Evolutionary conservation across 2,329 filamentous ascomycete genomes (phyloP), one percentile per base, ranked within the genome.

Genomic region (Pseudogymnoascus sp.): DNA sequence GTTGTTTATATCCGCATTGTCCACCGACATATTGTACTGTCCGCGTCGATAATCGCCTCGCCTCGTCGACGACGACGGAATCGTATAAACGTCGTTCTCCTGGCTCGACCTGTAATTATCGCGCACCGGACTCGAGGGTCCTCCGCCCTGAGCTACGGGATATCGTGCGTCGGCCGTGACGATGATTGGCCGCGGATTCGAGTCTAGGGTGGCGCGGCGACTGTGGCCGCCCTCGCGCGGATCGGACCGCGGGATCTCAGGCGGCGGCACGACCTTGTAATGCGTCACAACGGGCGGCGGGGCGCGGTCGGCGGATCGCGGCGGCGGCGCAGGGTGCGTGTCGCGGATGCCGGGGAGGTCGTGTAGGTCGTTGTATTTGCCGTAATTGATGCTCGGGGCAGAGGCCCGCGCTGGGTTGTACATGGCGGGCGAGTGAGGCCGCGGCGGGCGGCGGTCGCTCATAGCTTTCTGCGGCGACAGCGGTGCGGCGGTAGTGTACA

Each of bases 71-170:
- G 82, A 80, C 61, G 83, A 82, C n/a, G 83, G 83, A 65, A 84
- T 78, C 31, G 82, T 72, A 69, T 82, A 84, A 67, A 83, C 83
- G 35, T 76, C 71, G 29, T 41, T 77, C 39, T 86, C 78, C 39
- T 85, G 82, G 68, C 78, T 82, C 14, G 78, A 73, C 52, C 81
- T 78, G 71, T 82, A 80, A 4, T 80, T 73, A 62, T 84, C 81
- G 65, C 80, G 78, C 39, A 78, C 72, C 16, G 83, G 83, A 68
- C 82, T 86, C 74, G 58, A 76, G 69, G 70, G 69, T 37, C 69
- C 65, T 8, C 62, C 63, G 21, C 66, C 66, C 62, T 73, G 70
- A 16, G 72, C 64, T 0, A 68, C 65, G 1, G 71, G 67, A n/a
- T 62, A 61, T 26, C 71, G 66, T 60, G 65, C 63, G 43, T 81